These are phyloP conservation scores for Mycena galopus DNA, from an alignment of 768 basidiomycete species.

Conservation along the genomic window DNA sequence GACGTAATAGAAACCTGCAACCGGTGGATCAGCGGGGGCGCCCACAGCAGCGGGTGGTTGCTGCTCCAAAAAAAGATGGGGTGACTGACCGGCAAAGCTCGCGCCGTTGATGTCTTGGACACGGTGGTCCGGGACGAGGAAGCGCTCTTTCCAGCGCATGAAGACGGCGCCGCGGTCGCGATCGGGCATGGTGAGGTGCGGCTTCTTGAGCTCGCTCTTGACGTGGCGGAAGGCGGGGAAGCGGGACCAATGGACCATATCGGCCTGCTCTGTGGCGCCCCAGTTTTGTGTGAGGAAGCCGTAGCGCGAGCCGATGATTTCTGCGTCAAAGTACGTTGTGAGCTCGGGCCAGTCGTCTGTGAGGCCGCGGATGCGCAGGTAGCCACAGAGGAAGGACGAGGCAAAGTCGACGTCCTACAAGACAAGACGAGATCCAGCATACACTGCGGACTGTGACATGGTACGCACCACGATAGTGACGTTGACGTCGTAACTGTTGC, in stretches of 20 bases:
- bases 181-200: constrained; percentile 82
- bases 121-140: constrained; percentile 94
- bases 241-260: constrained; percentile 94
- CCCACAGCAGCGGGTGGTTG: too few relatives aligned
- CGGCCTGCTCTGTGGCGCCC: constrained; percentile 92
- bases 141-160: constrained; percentile 97
- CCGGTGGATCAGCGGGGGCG: background rate
- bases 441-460: constrained; percentile 21
- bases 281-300: constrained; percentile 93
- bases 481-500: constrained; percentile 94
- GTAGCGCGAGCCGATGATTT: constrained; percentile 91
- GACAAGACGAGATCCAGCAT: constrained; percentile 27
- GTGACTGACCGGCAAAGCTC: constrained; percentile 88
- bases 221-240: constrained; percentile 92
- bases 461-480: constrained; percentile 89
- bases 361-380: constrained; percentile 91
- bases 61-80: background rate
- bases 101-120: constrained; percentile 96
- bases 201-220: constrained; percentile 82
- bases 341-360: constrained; percentile 96
- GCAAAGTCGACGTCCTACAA: constrained; percentile 89
- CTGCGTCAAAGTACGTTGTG: constrained; percentile 96
- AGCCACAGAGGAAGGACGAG: constrained; percentile 89
- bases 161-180: constrained; percentile 87
- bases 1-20: constrained; percentile 91